Evolutionary conservation across 495 filamentous ascomycete genomes (phyloP).

Genomic region (Chaetomium cochliodes): DNA sequence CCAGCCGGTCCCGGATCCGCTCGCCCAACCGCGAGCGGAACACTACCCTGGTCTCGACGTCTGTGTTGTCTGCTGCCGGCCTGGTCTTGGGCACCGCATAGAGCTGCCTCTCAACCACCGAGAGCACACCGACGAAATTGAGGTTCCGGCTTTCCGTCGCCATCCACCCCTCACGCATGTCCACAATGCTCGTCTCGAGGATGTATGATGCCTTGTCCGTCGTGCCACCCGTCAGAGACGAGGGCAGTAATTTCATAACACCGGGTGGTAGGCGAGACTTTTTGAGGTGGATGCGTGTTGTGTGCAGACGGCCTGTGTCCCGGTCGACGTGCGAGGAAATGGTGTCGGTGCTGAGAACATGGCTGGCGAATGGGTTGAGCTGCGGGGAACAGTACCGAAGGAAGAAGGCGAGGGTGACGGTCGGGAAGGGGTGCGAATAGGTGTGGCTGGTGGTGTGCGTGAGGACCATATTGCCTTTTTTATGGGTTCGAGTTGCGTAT

Average conservation of each 20-base stretch:
- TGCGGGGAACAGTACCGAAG: conserved; percentile 80
- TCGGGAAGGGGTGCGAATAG: conserved; percentile 88
- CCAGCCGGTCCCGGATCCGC: conserved; percentile 57
- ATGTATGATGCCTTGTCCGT: conserved; percentile 81
- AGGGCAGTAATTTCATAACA: conserved; percentile 77
- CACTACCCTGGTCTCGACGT: conserved; percentile 79
- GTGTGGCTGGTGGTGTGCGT: conserved; percentile 75
- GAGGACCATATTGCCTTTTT: conserved; percentile 47
- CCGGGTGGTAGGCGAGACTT: conserved; percentile 83
- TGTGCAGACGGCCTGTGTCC: conserved; percentile 74
- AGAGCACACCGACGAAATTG: conserved; percentile 88
- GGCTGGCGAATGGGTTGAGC: conserved; percentile 85
- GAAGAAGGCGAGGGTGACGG: conserved; percentile 95
- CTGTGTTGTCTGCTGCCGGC: conserved; percentile 55
- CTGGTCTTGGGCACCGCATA: conserved; percentile 56
- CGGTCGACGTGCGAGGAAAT: conserved; percentile 84
- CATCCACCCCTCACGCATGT: conserved; percentile 88
- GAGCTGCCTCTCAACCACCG: conserved; percentile 83
- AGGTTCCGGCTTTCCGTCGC: conserved; percentile 78
- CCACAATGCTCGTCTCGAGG: conserved; percentile 85
- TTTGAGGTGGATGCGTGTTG: conserved; percentile 89
- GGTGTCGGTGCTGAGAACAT: conserved; percentile 95
- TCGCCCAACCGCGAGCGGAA: conserved; percentile 81
- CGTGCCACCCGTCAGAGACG: conserved; percentile 64
- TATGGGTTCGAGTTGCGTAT: not conserved